phyloP scores from a whole-genome alignment of 2,329 filamentous ascomycete species.

The Hypoxylon sp. region DNA sequence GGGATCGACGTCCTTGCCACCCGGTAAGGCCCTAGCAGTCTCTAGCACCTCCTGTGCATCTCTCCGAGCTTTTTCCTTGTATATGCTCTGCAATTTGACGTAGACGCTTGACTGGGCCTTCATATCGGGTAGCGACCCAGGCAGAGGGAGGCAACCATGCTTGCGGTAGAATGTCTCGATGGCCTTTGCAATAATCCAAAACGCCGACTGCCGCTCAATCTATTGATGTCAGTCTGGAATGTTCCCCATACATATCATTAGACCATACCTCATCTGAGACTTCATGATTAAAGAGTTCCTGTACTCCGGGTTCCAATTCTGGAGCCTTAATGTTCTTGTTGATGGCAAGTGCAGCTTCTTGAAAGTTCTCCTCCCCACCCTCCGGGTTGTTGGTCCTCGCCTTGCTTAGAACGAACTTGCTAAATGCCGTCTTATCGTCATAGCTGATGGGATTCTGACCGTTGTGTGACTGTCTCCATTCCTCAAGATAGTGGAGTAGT shows the following conservation, averaged over 20 bases:
- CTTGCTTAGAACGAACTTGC: constrained; percentile 75
- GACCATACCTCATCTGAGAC: constrained; percentile 65
- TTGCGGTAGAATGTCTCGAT: constrained; percentile 82
- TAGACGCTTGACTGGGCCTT: constrained; percentile 94
- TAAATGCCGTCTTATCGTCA: constrained; percentile 88
- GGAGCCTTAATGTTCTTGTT: constrained; percentile 85
- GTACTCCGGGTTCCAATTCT: constrained; percentile 77
- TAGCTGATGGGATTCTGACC: constrained; percentile 80
- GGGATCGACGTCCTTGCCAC: constrained; percentile 71
- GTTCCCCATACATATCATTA: constrained; percentile 51
- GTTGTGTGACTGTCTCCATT: constrained; percentile 81
- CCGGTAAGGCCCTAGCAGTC: constrained; percentile 69
- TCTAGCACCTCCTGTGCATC: constrained; percentile 83
- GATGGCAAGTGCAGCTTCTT: constrained; percentile 89
- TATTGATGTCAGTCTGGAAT: constrained; percentile 49
- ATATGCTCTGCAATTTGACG: constrained; percentile 90
- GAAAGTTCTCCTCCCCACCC: constrained; percentile 96
- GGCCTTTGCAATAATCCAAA: constrained; percentile 91
- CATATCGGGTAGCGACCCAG: constrained; percentile 95
- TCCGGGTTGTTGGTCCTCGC: constrained; percentile 82
- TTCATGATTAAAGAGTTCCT: constrained; percentile 82
- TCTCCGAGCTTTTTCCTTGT: constrained; percentile 87
- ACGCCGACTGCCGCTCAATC: constrained; percentile 70
- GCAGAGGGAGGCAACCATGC: constrained; percentile 82
- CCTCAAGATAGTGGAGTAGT: constrained; percentile 83